A percentile compares a stretch with the other conserved stretches of the same genome.
phyloP scores from a whole-genome alignment of 2,329 filamentous ascomycete genomes.

The Cercospora sesami region DNA sequence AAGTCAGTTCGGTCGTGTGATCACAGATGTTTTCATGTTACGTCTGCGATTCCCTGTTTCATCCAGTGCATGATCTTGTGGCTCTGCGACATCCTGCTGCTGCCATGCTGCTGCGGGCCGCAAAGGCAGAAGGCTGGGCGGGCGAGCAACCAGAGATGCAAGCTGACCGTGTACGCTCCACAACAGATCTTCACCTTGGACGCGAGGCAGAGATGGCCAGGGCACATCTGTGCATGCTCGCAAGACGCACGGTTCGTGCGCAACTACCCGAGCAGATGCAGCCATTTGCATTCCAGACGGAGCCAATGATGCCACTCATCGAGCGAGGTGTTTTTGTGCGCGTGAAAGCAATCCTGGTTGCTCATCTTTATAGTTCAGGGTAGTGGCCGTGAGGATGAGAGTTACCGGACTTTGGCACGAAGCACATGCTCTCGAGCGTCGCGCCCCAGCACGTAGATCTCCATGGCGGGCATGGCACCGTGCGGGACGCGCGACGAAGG shows the following conservation, averaged over 20 bases:
- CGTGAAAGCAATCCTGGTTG: not conserved
- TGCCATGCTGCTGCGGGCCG: slow-evolving; percentile 24
- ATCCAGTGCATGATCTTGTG: slow-evolving; percentile 20
- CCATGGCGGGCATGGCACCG: not conserved
- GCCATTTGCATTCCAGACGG: slow-evolving; percentile 21
- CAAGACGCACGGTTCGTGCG: slow-evolving; percentile 15
- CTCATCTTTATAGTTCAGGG: not conserved
- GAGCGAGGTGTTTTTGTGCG: not conserved
- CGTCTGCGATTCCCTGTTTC: slow-evolving; percentile 23
- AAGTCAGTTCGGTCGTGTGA: slow-evolving; percentile 25
- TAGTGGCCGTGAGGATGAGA: slow-evolving; percentile 17
- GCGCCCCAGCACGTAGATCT: not conserved
- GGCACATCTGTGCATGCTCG: slow-evolving; percentile 20
- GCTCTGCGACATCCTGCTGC: slow-evolving; percentile 12
- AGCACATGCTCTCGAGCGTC: slow-evolving; percentile 13
- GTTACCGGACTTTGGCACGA: slow-evolving; percentile 21
- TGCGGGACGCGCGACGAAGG: slow-evolving; percentile 17
- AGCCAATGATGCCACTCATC: slow-evolving; percentile 20
- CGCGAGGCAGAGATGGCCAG: slow-evolving; percentile 14
- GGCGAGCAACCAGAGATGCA: slow-evolving; percentile 19
- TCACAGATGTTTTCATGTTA: slow-evolving; percentile 13
- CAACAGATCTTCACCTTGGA: slow-evolving; percentile 18
- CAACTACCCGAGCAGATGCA: slow-evolving; percentile 23
- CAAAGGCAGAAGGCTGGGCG: slow-evolving; percentile 20
- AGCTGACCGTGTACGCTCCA: slow-evolving; percentile 26